Base-by-base conservation (phyloP, 1,284 basidiomycete species). In the Boletus smithii region DNA sequence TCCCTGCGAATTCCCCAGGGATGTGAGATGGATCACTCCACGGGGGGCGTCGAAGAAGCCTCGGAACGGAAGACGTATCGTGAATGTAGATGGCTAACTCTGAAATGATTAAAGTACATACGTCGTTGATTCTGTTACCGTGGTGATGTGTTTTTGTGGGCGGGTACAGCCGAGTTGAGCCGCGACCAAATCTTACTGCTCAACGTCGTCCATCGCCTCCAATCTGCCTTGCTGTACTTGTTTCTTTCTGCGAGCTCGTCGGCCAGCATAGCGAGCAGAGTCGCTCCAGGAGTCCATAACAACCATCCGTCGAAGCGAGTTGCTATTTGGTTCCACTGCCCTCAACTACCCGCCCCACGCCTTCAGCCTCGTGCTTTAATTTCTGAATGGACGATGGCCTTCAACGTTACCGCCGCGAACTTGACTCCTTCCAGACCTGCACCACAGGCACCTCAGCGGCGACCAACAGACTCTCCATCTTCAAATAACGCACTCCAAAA, bases 351-450 rank as follows among this genome's bases (percentile, higher is more conserved):
- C n/a, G n/a, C n/a, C n/a, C n/a, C n/a, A n/a, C n/a, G n/a, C n/a
- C n/a, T n/a, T n/a, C n/a, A n/a, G n/a, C n/a, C n/a, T n/a, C n/a
- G n/a, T n/a, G n/a, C n/a, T n/a, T n/a, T n/a, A n/a, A n/a, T 57
- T 48, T 57, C 54, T 51, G 40, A 18, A 54, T 53, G 51, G 53
- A 53, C 53, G 32, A 77, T 77, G 74, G 68, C 75, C 41, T 78
- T 70, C 64, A 76, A 75, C 56, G 69, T 76, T 42, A 66, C 75
- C 33, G 65, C 74, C 35, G 66, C 71, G 32, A 76, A 75, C 45
- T 65, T 80, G 48, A 79, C 77, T 3, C 80, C 79, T 40, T 73
- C 76, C 30, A 72, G 80, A 45, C 77, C 85, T 43, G 85, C 85
- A 11, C 85, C 86, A 14, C 80, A 79, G 43, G 82, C 80, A 3